Conservation (phyloP, 164 flowering plant species). For the Malania oleifera region DNA sequence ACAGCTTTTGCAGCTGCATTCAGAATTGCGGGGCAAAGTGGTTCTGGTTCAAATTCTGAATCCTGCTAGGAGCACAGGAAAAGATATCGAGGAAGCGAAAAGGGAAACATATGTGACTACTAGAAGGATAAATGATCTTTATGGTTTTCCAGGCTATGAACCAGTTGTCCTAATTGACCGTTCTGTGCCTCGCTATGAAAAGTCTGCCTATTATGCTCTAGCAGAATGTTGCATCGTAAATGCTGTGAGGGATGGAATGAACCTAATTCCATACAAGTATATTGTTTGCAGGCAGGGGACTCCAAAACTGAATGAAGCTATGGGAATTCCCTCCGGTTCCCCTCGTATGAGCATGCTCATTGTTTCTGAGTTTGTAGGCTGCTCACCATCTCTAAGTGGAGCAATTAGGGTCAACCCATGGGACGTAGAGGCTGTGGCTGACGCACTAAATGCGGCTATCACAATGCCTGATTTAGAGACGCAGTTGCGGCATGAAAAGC, state of each 20-base stretch:
- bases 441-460: slow-evolving; percentile 36
- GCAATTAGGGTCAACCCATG: slow-evolving; percentile 56
- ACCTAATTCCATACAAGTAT: slow-evolving; percentile 42
- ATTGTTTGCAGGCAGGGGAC: slow-evolving; percentile 44
- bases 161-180: slow-evolving; percentile 39
- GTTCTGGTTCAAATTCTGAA: slow-evolving; percentile 50
- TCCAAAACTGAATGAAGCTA: slow-evolving; percentile 26
- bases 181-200: slow-evolving; percentile 27
- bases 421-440: slow-evolving; percentile 41
- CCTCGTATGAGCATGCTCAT: slow-evolving; percentile 35
- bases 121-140: slow-evolving; percentile 29
- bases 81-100: slow-evolving; percentile 34
- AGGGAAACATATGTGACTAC: slow-evolving; percentile 27
- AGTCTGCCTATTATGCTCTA: slow-evolving; percentile 35
- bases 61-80: slow-evolving; percentile 49
- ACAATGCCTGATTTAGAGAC: slow-evolving; percentile 35
- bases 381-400: slow-evolving; percentile 55
- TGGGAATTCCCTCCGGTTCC: slow-evolving; percentile 17
- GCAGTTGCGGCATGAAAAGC: slow-evolving; percentile 48
- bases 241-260: slow-evolving; percentile 56
- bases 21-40: slow-evolving; percentile 26
- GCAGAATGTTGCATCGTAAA: slow-evolving; percentile 49
- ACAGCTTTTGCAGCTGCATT: slow-evolving; percentile 29
- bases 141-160: slow-evolving; percentile 32
- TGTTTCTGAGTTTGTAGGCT: slow-evolving; percentile 50